Conservation (phyloP, 176 grass and related monocot genomes). For the Paspalum notatum region DNA sequence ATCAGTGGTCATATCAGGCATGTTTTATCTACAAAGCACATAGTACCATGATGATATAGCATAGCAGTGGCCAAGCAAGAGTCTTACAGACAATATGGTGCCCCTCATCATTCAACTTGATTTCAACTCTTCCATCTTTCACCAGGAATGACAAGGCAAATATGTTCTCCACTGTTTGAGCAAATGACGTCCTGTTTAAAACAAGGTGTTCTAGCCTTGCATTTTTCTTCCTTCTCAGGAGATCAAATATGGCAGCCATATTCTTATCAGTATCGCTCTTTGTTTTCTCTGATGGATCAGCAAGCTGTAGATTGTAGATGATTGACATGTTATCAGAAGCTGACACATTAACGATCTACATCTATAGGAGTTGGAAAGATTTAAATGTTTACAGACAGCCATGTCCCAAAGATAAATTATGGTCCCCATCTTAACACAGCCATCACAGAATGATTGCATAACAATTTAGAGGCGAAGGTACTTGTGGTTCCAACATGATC, state of each 20-base stretch:
- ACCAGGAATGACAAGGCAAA: constrained; percentile 92
- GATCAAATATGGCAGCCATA: constrained; percentile 71
- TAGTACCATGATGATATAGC: neutral
- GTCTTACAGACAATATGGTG: constrained; percentile 82
- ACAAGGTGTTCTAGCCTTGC: constrained; percentile 73
- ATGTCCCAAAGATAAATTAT: neutral
- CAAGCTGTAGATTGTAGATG: constrained; percentile 52
- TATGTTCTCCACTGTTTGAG: constrained; percentile 87
- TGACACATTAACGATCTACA: neutral
- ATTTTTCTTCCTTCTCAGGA: constrained; percentile 76
- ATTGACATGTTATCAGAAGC: constrained; percentile 8
- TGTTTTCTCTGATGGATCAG: constrained; percentile 47
- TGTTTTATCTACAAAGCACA: neutral
- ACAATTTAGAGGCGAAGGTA: neutral
- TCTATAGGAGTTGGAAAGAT: neutral
- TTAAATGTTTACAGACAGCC: neutral
- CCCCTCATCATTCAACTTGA: constrained; percentile 54
- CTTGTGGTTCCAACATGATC: neutral
- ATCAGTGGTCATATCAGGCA: constrained; percentile 16
- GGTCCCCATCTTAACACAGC: neutral
- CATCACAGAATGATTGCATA: neutral
- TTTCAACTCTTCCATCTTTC: constrained; percentile 86
- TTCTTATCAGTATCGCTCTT: constrained; percentile 82
- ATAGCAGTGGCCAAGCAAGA: constrained; percentile 1
- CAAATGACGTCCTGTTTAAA: constrained; percentile 78